Evolutionary conservation across 2,329 filamentous ascomycete species (phyloP).

Genomic region (Plenodomus tracheiphilus): DNA sequence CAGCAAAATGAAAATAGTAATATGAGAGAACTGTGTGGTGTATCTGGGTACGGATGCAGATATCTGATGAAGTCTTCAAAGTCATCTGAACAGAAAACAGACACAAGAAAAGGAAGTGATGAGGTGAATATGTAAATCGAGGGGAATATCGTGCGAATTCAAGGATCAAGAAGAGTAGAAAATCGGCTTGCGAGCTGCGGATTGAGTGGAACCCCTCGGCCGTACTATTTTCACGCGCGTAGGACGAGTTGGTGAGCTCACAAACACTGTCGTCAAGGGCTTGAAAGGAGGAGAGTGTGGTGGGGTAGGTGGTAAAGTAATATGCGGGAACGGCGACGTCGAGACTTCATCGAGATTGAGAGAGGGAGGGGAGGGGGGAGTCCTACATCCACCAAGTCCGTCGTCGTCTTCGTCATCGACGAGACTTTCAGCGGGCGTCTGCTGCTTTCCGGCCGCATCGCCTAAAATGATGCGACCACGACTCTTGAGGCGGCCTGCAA

Average conservation of each 20-base stretch:
- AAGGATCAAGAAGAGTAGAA: slow-evolving; percentile 20
- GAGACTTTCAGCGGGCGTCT: slow-evolving; percentile 67
- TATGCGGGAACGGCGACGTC: slow-evolving; percentile 15
- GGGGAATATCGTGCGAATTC: neutral
- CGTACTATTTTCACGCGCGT: slow-evolving; percentile 23
- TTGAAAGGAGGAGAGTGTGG: slow-evolving; percentile 42
- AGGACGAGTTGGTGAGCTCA: slow-evolving; percentile 28
- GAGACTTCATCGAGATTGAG: slow-evolving; percentile 24
- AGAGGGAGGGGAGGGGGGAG: slow-evolving; percentile 37
- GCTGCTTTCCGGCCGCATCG: slow-evolving; percentile 57
- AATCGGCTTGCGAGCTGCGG: slow-evolving; percentile 22
- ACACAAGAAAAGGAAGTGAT: neutral
- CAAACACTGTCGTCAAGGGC: slow-evolving; percentile 36
- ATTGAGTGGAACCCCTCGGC: slow-evolving; percentile 18
- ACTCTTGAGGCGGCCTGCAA: slow-evolving; percentile 63
- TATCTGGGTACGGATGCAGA: neutral
- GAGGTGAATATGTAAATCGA: too few relatives aligned
- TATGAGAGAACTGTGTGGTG: neutral
- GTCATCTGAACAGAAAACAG: slow-evolving; percentile 1
- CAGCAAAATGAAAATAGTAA: slow-evolving; percentile 23
- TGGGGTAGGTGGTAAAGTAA: slow-evolving; percentile 33
- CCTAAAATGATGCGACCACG: slow-evolving; percentile 73
- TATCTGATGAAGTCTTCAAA: slow-evolving; percentile 8
- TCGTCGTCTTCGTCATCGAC: slow-evolving; percentile 78
- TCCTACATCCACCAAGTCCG: slow-evolving; percentile 83